phyloP scores from a whole-genome alignment of 176 grass and related monocot species.

The Neostapfia colusana region DNA sequence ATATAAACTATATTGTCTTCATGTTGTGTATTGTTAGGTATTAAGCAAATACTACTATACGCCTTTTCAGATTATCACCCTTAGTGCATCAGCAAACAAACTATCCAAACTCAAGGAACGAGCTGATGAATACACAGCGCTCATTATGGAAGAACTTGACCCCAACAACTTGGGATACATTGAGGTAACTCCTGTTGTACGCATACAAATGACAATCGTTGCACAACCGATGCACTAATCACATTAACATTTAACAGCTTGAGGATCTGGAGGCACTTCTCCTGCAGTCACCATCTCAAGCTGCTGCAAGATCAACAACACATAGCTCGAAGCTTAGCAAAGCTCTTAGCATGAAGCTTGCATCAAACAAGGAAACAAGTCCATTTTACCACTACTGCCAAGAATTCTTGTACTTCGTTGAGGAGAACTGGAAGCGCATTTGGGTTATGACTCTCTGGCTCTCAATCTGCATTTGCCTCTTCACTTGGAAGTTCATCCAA shows the following conservation, averaged over 20 bases:
- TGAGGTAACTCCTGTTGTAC: conserved; percentile 47
- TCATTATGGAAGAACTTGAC: conserved; percentile 96
- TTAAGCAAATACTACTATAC: conserved; percentile 1
- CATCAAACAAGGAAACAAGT: conserved; percentile 45
- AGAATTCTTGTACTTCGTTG: conserved; percentile 65
- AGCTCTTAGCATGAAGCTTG: conserved; percentile 81
- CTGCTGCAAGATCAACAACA: conserved; percentile 53
- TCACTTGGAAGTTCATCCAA: conserved; percentile 87
- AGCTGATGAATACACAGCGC: conserved; percentile 77
- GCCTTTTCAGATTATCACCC: conserved; percentile 68
- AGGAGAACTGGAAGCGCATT: conserved; percentile 89
- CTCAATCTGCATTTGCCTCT: conserved; percentile 66
- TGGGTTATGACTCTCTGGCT: conserved; percentile 83
- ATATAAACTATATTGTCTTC: neutral
- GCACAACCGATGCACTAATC: conserved; percentile 15
- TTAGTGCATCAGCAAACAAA: conserved; percentile 93
- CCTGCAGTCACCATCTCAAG: conserved; percentile 61
- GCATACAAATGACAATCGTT: neutral
- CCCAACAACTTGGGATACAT: conserved; percentile 70
- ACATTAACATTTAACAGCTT: conserved; percentile 43
- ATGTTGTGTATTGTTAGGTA: conserved; percentile 2
- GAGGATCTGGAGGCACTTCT: conserved; percentile 77
- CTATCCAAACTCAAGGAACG: conserved; percentile 82
- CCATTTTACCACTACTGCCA: conserved; percentile 52
- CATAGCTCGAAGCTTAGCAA: conserved; percentile 86